Evolutionary conservation across 345 rosid species (phyloP).

Genomic region (Balakata baccata): DNA sequence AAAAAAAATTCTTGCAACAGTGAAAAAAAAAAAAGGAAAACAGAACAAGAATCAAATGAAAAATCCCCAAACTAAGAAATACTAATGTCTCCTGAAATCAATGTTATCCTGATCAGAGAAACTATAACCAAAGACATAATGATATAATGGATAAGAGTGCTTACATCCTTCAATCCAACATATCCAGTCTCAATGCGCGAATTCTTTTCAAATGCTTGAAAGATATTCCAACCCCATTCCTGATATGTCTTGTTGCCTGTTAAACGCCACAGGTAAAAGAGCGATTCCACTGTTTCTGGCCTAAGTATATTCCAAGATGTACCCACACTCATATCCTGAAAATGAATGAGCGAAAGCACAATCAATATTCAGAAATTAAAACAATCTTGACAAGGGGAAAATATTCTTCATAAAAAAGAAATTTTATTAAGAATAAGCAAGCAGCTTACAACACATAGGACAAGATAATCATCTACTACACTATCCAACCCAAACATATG

Average conservation of each 20-base stretch:
- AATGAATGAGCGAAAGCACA: background rate
- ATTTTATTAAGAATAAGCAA: background rate
- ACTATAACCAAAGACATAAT: background rate
- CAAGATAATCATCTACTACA: background rate
- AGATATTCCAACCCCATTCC: conserved; percentile 99
- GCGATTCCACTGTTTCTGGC: conserved; percentile 96
- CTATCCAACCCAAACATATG: background rate
- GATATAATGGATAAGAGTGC: conserved; percentile 17
- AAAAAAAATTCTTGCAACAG: too few species aligned
- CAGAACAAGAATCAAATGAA: background rate
- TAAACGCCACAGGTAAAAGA: conserved; percentile 88
- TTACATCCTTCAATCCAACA: conserved; percentile 95
- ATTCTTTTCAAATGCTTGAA: conserved; percentile 88
- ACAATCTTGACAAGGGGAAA: background rate
- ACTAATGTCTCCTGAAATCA: background rate
- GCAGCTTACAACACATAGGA: background rate
- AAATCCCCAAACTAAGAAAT: background rate
- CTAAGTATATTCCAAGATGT: conserved; percentile 96
- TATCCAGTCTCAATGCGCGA: conserved; percentile 83
- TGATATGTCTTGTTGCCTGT: conserved; percentile 92
- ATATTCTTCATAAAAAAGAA: background rate
- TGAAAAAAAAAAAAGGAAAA: background rate
- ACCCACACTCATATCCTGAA: conserved; percentile 95
- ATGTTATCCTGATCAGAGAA: background rate
- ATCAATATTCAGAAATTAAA: background rate